These are phyloP conservation scores for Pseudotsuga menziesii DNA, from an alignment of 75 land plant species.

Conservation along the genomic window DNA sequence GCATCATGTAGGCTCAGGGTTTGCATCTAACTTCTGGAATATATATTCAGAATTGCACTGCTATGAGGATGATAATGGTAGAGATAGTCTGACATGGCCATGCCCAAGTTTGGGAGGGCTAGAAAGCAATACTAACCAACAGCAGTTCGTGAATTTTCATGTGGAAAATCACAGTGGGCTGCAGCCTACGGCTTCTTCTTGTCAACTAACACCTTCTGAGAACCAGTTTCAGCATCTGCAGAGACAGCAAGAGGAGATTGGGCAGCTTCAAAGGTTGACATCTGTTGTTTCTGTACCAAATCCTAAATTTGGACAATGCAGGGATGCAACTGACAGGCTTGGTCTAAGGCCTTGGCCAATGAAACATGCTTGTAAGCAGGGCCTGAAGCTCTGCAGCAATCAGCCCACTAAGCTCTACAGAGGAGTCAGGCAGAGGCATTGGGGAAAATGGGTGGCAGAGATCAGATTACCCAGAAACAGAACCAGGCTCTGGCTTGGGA, in stretches of 20 bases:
- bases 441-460: conserved; percentile 96
- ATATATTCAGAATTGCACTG: neutral
- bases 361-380: conserved; percentile 11
- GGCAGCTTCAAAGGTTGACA: neutral
- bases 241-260: conserved; percentile 43
- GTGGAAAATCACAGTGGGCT: neutral
- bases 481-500: conserved; percentile 75
- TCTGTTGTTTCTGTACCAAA: conserved; percentile 1
- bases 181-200: neutral
- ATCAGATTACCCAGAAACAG: conserved; percentile 71
- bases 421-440: conserved; percentile 83
- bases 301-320: neutral
- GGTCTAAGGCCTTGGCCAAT: neutral
- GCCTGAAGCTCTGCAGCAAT: too few species aligned
- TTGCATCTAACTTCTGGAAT: conserved; percentile 21
- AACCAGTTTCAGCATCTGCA: conserved; percentile 19
- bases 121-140: neutral
- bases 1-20: neutral
- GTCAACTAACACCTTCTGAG: conserved; percentile 31
- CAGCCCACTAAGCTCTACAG: conserved; percentile 53
- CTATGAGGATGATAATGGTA: neutral
- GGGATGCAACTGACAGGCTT: neutral
- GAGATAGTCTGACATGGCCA: neutral
- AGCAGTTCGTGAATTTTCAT: neutral
- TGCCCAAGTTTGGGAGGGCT: conserved; percentile 7